A percentile compares a stretch with the other conserved stretches of the same genome.
Evolutionary conservation across 768 basidiomycete species (phyloP).

Genomic region (Lentinula lateritia): DNA sequence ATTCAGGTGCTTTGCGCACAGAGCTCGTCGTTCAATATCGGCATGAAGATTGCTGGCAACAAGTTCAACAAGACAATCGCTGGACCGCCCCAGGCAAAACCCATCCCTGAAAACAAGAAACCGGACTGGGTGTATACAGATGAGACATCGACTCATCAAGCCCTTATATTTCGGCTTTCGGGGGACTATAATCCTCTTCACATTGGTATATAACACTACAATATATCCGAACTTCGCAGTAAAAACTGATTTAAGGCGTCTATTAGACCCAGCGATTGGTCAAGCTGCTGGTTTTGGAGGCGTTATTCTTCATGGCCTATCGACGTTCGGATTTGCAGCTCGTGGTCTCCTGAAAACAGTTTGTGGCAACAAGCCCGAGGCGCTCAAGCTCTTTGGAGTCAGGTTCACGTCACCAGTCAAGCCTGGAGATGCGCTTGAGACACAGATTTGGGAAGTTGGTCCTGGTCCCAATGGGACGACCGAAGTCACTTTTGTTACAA

Average conservation of each 20-base stretch:
- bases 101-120: conserved; percentile 52
- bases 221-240: not conserved
- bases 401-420: conserved; percentile 81
- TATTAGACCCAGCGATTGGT: conserved; percentile 68
- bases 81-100: conserved; percentile 54
- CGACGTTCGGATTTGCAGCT: conserved; percentile 78
- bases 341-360: conserved; percentile 65
- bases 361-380: conserved; percentile 53
- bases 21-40: conserved; percentile 67
- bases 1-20: conserved; percentile 15
- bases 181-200: conserved; percentile 81
- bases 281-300: conserved; percentile 73
- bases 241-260: not conserved
- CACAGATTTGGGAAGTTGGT: conserved; percentile 73
- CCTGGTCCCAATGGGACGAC: conserved; percentile 51
- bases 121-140: conserved; percentile 60
- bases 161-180: conserved; percentile 64
- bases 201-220: conserved; percentile 40
- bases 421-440: conserved; percentile 79
- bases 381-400: conserved; percentile 64
- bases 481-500: conserved; percentile 61
- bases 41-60: conserved; percentile 56
- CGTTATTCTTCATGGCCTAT: conserved; percentile 80
- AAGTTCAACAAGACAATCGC: conserved; percentile 62
- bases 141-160: conserved; percentile 60